These are phyloP conservation scores for Septoria linicola DNA, from an alignment of 2,329 filamentous ascomycete genomes.

Conservation along the genomic window DNA sequence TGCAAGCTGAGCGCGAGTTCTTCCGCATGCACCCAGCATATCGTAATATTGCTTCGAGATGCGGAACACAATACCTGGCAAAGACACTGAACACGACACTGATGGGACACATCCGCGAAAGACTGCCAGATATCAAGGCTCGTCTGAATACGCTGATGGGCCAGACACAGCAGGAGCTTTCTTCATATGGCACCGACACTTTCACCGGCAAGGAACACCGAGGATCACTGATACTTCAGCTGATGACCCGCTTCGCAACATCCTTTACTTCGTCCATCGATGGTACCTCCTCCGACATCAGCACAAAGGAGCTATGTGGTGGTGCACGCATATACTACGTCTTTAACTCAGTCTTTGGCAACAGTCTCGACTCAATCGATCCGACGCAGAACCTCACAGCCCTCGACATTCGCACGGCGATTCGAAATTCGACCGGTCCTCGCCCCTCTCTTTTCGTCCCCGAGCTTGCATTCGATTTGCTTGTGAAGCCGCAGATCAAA, in stretches of 20 bases:
- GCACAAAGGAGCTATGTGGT: slow-evolving; percentile 94
- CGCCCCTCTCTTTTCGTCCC: slow-evolving; percentile 95
- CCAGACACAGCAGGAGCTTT: slow-evolving; percentile 97
- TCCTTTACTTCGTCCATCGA: slow-evolving; percentile 99
- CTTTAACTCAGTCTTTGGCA: slow-evolving; percentile 98
- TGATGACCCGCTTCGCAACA: slow-evolving; percentile 97
- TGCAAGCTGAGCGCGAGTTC: slow-evolving; percentile 88
- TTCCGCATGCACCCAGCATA: slow-evolving; percentile 97
- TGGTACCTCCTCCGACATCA: slow-evolving; percentile 97
- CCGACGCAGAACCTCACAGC: slow-evolving; percentile 93
- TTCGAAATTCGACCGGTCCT: slow-evolving; percentile 95
- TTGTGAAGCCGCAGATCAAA: slow-evolving; percentile 98
- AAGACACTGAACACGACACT: slow-evolving; percentile 93
- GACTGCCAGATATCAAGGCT: slow-evolving; percentile 95
- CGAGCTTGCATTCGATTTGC: slow-evolving; percentile 92
- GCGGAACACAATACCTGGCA: slow-evolving; percentile 89
- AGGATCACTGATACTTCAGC: slow-evolving; percentile 88
- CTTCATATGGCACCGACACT: slow-evolving; percentile 95
- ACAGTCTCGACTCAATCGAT: slow-evolving; percentile 92
- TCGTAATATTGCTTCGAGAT: slow-evolving; percentile 88
- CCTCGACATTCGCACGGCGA: slow-evolving; percentile 92
- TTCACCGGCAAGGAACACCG: slow-evolving; percentile 97
- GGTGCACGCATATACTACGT: slow-evolving; percentile 97
- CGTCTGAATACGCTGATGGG: slow-evolving; percentile 97
- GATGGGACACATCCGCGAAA: slow-evolving; percentile 94